Evolutionary conservation across 139 green algal species (phyloP).

Genomic region (Ettlia oleoabundans): DNA sequence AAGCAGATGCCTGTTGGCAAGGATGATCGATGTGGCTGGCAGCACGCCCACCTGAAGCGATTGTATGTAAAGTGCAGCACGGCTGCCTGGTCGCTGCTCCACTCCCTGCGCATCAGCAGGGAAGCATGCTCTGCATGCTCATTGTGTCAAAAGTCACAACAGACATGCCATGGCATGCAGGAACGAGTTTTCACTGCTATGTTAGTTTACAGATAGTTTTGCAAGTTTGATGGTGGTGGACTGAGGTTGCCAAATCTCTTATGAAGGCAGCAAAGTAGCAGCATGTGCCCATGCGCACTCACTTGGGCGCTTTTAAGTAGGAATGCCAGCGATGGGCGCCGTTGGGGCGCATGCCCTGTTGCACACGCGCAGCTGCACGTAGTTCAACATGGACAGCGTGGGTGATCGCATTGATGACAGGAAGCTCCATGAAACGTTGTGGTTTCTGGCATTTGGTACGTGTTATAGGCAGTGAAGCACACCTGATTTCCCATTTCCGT

Average conservation of each 20-base stretch:
- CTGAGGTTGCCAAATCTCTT: background rate
- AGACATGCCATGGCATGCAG: too few relatives aligned
- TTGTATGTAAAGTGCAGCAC: conserved; percentile 88
- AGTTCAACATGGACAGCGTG: background rate
- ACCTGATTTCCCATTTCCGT: conserved; percentile 79
- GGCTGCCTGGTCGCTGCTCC: conserved; percentile 66
- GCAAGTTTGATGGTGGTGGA: background rate
- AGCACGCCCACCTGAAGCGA: conserved; percentile 44
- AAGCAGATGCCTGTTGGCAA: background rate
- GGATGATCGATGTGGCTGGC: background rate
- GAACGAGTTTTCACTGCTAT: too few relatives aligned
- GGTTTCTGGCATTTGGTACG: background rate
- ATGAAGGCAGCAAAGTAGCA: background rate
- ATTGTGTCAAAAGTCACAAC: too few relatives aligned
- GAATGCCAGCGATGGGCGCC: conserved; percentile 83
- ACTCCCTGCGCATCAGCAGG: conserved; percentile 52
- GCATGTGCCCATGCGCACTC: background rate
- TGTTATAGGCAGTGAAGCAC: background rate
- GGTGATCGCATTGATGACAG: too few relatives aligned
- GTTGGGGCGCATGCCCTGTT: conserved; percentile 72
- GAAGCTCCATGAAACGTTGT: background rate
- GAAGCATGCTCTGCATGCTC: too few relatives aligned
- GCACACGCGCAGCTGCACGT: conserved; percentile 61
- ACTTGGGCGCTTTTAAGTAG: conserved; percentile 64
- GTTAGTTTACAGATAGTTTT: too few relatives aligned